These are phyloP conservation scores for Arthrobotrys musiformis DNA, from an alignment of 2,329 filamentous ascomycete genomes.

Conservation along the genomic window DNA sequence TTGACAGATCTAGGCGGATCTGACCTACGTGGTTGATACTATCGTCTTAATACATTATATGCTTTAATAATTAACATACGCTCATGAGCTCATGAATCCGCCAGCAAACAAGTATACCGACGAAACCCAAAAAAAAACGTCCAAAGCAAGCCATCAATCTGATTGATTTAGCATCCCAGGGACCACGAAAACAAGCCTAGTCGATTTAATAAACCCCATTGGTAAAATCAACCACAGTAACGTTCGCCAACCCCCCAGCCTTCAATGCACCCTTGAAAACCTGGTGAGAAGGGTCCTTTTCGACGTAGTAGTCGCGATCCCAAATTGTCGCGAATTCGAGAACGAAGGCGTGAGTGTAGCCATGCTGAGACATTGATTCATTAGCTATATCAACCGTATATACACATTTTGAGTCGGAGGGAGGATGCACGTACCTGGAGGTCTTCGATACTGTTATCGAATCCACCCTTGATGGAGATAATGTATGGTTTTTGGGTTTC, in stretches of 20 bases:
- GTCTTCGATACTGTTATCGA: conserved; percentile 50
- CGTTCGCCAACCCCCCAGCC: conserved; percentile 61
- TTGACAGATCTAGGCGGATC: not conserved
- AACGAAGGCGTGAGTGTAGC: conserved; percentile 65
- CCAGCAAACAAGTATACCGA: not conserved
- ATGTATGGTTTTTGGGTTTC: conserved; percentile 55
- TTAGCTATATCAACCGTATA: not conserved
- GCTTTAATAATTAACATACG: not conserved
- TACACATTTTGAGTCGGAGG: not conserved
- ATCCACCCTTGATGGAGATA: conserved; percentile 52
- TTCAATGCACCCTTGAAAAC: conserved; percentile 61
- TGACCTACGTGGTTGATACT: not conserved
- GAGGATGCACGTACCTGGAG: not conserved
- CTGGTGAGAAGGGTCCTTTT: conserved; percentile 63
- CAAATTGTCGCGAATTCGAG: conserved; percentile 63
- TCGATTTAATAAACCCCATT: conserved; percentile 55
- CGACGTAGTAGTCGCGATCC: conserved; percentile 65
- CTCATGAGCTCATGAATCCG: not conserved
- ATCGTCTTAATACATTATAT: not conserved
- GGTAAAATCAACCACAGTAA: conserved; percentile 64
- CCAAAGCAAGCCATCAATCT: too few species aligned
- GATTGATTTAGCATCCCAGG: too few species aligned
- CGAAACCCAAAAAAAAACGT: too few species aligned
- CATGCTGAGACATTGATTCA: conserved; percentile 60
- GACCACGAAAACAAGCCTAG: not conserved